Evolutionary conservation across 257 asterid species (phyloP).

Genomic region (Jacaranda copaia): DNA sequence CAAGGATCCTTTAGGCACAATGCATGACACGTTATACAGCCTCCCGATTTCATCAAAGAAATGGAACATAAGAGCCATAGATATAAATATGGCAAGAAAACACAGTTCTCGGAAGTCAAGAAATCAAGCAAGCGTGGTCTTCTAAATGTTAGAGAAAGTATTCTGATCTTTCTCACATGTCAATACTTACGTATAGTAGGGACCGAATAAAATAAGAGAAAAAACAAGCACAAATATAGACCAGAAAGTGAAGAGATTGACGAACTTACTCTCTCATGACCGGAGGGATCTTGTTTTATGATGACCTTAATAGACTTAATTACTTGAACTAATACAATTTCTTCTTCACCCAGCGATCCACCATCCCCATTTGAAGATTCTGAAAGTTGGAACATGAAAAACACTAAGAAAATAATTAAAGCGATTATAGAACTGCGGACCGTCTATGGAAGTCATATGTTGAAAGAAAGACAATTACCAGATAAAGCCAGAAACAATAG

Average conservation of each 20-base stretch:
- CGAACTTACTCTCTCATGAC: conserved; percentile 76
- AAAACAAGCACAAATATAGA: conserved; percentile 31
- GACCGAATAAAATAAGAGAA: not conserved
- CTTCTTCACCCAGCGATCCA: conserved; percentile 68
- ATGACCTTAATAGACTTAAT: conserved; percentile 84
- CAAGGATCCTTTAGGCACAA: not conserved
- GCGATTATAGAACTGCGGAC: conserved; percentile 23
- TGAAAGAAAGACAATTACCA: conserved; percentile 55
- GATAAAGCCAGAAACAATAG: conserved; percentile 70
- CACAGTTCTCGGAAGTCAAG: not conserved
- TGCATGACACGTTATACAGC: not conserved
- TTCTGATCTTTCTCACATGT: conserved; percentile 22
- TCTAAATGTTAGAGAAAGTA: conserved; percentile 20
- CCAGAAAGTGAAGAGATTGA: conserved; percentile 8
- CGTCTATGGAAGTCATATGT: conserved; percentile 31
- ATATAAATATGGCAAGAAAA: conserved; percentile 3
- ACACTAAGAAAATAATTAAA: conserved; percentile 8
- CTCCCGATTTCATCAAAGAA: conserved; percentile 6
- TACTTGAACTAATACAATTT: conserved; percentile 76
- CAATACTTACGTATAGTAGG: conserved; percentile 2
- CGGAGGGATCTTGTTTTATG: conserved; percentile 73
- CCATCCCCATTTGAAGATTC: conserved; percentile 60
- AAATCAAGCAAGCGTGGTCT: not conserved
- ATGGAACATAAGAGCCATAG: not conserved
- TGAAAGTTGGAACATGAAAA: conserved; percentile 45